These are phyloP conservation scores for Ustilago loliicola DNA, from an alignment of 1,284 basidiomycete species.

Conservation along the genomic window DNA sequence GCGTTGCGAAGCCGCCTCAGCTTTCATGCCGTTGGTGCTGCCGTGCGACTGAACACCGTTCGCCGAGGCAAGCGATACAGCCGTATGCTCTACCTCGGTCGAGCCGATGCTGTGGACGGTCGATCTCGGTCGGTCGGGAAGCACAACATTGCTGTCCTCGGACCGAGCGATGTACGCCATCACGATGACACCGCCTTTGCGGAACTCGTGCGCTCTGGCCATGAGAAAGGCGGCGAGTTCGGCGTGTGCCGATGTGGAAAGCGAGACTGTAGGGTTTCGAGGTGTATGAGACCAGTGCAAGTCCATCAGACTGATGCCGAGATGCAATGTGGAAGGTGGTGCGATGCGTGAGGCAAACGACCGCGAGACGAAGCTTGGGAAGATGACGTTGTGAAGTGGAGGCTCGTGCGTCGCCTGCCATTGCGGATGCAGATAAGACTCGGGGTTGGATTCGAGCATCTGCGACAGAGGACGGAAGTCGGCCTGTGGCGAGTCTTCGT, in stretches of 20 bases:
- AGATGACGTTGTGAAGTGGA: slow-evolving; percentile 67
- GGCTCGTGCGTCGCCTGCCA: slow-evolving; percentile 63
- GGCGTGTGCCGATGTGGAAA: slow-evolving; percentile 70
- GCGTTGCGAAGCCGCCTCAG: slow-evolving; percentile 11
- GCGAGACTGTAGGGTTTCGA: slow-evolving; percentile 57
- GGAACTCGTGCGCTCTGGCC: slow-evolving; percentile 71
- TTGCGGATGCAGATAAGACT: slow-evolving; percentile 64
- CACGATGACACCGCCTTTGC: slow-evolving; percentile 69
- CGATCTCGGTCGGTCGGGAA: slow-evolving; percentile 48
- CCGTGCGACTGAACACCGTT: slow-evolving; percentile 8
- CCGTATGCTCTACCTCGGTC: slow-evolving; percentile 21
- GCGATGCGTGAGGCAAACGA: slow-evolving; percentile 70
- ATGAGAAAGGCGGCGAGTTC: slow-evolving; percentile 70
- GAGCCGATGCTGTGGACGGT: slow-evolving; percentile 33
- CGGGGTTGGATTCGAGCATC: slow-evolving; percentile 62
- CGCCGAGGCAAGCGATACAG: slow-evolving; percentile 10
- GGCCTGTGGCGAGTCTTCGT: slow-evolving; percentile 66
- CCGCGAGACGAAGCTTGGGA: slow-evolving; percentile 64
- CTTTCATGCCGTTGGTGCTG: not conserved
- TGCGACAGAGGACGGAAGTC: slow-evolving; percentile 69
- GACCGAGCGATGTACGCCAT: slow-evolving; percentile 71
- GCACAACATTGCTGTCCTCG: slow-evolving; percentile 59
- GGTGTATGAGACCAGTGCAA: slow-evolving; percentile 71
- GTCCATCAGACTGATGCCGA: slow-evolving; percentile 71
- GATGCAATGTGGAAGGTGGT: slow-evolving; percentile 66